phyloP scores from a whole-genome alignment of 148 eudicot genomes.

The Rhododendron williamsianum region DNA sequence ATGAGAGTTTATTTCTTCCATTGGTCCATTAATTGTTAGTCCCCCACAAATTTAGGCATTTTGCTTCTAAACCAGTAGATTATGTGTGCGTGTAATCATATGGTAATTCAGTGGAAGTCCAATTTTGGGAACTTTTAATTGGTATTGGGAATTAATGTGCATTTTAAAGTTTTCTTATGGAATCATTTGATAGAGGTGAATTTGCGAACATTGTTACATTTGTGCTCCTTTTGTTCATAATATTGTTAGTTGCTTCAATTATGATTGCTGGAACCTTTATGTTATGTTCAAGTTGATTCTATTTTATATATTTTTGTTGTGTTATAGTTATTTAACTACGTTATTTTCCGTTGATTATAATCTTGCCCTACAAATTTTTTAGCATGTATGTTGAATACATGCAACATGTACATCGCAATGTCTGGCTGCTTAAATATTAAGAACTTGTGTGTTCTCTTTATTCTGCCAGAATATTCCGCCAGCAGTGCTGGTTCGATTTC shows the following conservation, averaged over 20 bases:
- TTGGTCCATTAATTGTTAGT: neutral
- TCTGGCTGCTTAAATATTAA: neutral
- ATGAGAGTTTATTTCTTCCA: neutral
- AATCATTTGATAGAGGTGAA: neutral
- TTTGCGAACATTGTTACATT: neutral
- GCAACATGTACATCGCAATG: neutral
- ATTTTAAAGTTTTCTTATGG: neutral
- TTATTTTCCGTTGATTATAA: neutral
- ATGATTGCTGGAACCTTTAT: neutral
- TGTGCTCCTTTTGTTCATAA: neutral
- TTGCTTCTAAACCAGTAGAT: neutral
- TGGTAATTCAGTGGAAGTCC: neutral
- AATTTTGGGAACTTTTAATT: neutral
- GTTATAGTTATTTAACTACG: neutral
- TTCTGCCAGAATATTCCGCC: conserved; percentile 79
- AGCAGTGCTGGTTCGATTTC: conserved; percentile 75
- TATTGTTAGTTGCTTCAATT: neutral
- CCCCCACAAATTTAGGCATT: neutral
- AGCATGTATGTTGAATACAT: neutral
- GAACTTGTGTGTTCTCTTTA: conserved; percentile 1
- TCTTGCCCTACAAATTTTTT: neutral
- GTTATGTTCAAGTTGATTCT: neutral
- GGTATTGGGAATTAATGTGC: neutral
- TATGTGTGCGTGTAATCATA: neutral
- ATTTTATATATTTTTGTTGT: neutral